These are phyloP conservation scores for Fusarium nematophilum DNA, from an alignment of 2,329 filamentous ascomycete genomes.

Conservation along the genomic window DNA sequence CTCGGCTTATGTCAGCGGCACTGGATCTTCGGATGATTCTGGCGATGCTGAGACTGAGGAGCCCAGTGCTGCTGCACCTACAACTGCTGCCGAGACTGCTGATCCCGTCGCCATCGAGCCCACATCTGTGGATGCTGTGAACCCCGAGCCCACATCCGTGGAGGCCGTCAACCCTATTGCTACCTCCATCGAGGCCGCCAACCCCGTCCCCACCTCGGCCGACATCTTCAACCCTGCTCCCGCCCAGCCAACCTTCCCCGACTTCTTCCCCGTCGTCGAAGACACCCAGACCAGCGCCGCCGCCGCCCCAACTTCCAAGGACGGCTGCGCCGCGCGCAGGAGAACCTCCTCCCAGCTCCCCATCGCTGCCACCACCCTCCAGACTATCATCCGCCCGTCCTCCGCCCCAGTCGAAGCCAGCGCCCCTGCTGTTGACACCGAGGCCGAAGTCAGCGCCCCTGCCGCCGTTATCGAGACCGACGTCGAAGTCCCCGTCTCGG, in stretches of 20 bases:
- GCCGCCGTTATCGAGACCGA: too few species aligned
- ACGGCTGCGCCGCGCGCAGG: too few species aligned
- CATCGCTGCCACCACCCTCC: slow-evolving; percentile 2
- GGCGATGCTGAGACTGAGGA: not conserved
- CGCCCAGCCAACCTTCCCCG: not conserved
- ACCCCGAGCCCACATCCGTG: not conserved
- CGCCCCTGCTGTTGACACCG: not conserved
- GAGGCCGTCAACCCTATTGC: not conserved
- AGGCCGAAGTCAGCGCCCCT: not conserved
- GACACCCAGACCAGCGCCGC: too few species aligned
- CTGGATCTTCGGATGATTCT: not conserved
- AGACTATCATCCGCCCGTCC: not conserved
- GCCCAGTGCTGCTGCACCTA: too few species aligned
- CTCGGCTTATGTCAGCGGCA: slow-evolving; percentile 13
- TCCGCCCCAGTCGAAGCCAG: not conserved
- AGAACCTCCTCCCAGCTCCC: too few species aligned
- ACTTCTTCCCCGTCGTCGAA: too few species aligned
- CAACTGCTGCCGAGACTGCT: not conserved
- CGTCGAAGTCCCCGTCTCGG: not conserved
- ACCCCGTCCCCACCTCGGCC: not conserved
- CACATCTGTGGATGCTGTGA: not conserved
- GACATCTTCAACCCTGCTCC: not conserved
- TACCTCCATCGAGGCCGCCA: not conserved
- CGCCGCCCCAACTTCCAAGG: too few species aligned
- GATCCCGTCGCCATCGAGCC: not conserved